Conservation (phyloP, 441 rosid species). For the Metrosideros polymorpha region DNA sequence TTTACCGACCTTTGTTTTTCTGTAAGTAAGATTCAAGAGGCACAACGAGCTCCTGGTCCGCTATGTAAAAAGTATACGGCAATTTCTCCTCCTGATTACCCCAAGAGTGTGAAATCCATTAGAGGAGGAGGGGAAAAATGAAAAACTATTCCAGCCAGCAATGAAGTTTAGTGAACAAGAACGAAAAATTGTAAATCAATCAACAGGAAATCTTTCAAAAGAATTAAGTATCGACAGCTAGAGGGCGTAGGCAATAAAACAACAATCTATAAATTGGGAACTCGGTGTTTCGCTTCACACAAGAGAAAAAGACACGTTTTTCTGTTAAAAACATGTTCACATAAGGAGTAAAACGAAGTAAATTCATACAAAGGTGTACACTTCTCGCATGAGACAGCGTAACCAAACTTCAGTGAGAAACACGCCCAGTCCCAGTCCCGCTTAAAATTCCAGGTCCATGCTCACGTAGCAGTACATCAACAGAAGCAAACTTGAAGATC, state of each 20-base stretch:
- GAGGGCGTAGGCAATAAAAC: not conserved
- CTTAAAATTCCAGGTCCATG: not conserved
- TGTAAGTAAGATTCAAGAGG: slow-evolving; percentile 78
- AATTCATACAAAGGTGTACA: not conserved
- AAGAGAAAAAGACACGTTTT: not conserved
- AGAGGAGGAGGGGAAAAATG: not conserved
- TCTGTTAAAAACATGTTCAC: not conserved
- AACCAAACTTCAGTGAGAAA: not conserved
- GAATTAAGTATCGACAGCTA: not conserved
- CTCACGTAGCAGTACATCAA: not conserved
- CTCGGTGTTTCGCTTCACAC: not conserved
- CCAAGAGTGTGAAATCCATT: not conserved
- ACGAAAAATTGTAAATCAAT: not conserved
- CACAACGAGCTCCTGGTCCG: slow-evolving; percentile 80
- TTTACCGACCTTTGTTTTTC: slow-evolving; percentile 57
- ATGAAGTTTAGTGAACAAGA: not conserved
- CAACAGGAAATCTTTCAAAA: not conserved
- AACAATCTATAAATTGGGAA: not conserved
- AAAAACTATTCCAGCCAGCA: not conserved
- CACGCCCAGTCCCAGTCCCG: not conserved
- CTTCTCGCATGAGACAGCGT: not conserved
- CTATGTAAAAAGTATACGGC: slow-evolving; percentile 81
- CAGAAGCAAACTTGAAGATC: not conserved
- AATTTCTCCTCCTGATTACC: slow-evolving; percentile 71
- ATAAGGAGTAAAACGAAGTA: not conserved